Percentiles rank a stretch among this genome's conserved stretches.
Conservation (phyloP, 441 rosid genomes). For the Sinapis alba region DNA sequence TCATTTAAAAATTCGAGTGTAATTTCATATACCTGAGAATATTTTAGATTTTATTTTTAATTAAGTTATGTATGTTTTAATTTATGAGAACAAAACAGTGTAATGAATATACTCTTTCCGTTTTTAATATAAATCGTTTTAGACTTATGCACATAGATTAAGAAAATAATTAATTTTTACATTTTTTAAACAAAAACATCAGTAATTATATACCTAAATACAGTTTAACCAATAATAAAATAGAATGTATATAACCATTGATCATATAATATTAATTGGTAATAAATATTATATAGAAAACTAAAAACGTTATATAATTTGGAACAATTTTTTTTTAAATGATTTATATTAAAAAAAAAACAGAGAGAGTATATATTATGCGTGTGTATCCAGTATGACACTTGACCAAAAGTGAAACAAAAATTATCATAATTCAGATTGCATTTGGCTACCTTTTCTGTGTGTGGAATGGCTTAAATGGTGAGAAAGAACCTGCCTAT, state of each 20-base stretch:
- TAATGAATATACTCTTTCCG: background rate
- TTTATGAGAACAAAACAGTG: background rate
- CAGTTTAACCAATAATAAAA: too few relatives aligned
- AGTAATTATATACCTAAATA: too few relatives aligned
- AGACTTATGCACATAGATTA: too few relatives aligned
- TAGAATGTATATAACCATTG: too few relatives aligned
- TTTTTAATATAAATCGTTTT: too few relatives aligned
- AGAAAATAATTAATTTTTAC: too few relatives aligned
- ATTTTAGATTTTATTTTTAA: background rate
- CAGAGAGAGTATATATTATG: background rate
- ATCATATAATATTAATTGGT: too few relatives aligned
- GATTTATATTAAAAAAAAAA: too few relatives aligned
- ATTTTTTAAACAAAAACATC: too few relatives aligned
- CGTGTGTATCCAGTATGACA: constrained; percentile 8
- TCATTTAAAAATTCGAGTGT: background rate
- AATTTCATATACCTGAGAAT: background rate
- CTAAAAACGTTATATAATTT: too few relatives aligned
- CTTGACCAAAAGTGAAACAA: constrained; percentile 9
- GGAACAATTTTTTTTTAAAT: too few relatives aligned
- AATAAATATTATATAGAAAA: too few relatives aligned
- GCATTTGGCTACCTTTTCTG: constrained; percentile 23
- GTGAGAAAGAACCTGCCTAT: background rate
- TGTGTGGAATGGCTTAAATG: background rate
- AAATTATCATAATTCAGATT: constrained; percentile 9
- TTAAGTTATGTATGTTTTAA: background rate